Base-by-base conservation (phyloP, 768 basidiomycete species). In the Podaxis rugospora region DNA sequence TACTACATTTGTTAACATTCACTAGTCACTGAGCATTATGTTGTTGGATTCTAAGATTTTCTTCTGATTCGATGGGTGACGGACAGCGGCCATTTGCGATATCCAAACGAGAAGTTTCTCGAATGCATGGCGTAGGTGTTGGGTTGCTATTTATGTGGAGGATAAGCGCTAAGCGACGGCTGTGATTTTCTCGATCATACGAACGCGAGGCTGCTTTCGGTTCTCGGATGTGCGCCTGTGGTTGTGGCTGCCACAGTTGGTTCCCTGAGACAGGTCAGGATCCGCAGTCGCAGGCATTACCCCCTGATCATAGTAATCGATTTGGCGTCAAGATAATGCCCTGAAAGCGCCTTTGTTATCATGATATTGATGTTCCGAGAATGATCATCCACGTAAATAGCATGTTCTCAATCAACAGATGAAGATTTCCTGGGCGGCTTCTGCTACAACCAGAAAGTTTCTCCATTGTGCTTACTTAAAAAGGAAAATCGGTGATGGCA, bases 1-100 rank as follows among this genome's bases (percentile, higher is more conserved):
- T 49, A 14, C 25, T 32, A 66, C 66, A 64, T 64, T 62, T 63
- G 57, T 55, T 53, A 42, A 9, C 32, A 32, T 32, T 9, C 32
- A 32, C 32, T 49, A 55, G n/a, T 55, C 27, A 44, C 42, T 44
- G 23, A 14, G 21, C 40, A 23, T 28, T 28, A 27, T 55, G 42
- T 35, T 47, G 28, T n/a, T 21, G 52, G 52, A 40, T 18, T 13
- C 6, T 37, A 11, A 9, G 35, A 9, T 13, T 27, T 27, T 27
- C 47, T 11, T 23, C 21, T 5, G 21, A 23, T 11, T 49, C 23
- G 21, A 49, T 49, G 10, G 13, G 47, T 49, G 11, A 25, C 21
- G 47, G 47, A 21, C 47, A 27, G 46, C 11, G 37, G 37, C 21
- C 36, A 9, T 9, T 36, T 5, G 11, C n/a, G 7, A 39, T 21